Evolutionary conservation across 768 basidiomycete genomes (phyloP).

Genomic region (Chiua virens): DNA sequence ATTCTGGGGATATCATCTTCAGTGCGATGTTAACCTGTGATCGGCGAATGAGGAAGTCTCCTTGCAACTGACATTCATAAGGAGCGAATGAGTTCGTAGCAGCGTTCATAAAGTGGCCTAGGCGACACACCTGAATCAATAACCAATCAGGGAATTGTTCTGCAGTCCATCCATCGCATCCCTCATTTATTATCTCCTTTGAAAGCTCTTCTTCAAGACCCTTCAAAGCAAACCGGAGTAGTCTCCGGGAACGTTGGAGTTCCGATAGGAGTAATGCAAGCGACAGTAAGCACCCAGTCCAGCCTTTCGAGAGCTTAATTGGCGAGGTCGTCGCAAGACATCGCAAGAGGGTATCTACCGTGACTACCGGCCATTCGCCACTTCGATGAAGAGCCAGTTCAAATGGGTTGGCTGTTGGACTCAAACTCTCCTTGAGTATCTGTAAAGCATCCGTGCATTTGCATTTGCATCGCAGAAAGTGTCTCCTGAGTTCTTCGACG

Average conservation of each 20-base stretch:
- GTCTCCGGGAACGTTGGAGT: slow-evolving; percentile 24
- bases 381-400: slow-evolving; percentile 12
- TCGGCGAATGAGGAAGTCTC: slow-evolving; percentile 42
- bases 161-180: neutral
- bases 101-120: too few species aligned
- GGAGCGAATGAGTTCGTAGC: too few species aligned
- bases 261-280: slow-evolving; percentile 29
- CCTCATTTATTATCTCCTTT: neutral
- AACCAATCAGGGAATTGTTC: neutral
- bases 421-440: slow-evolving; percentile 2
- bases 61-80: slow-evolving; percentile 38
- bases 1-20: slow-evolving; percentile 45
- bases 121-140: neutral
- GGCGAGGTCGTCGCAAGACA: slow-evolving; percentile 25
- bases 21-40: slow-evolving; percentile 42
- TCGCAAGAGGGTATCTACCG: slow-evolving; percentile 27
- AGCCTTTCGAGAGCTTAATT: slow-evolving; percentile 13
- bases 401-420: slow-evolving; percentile 2
- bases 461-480: too few species aligned
- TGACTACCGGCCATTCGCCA: slow-evolving; percentile 38
- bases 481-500: too few species aligned
- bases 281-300: slow-evolving; percentile 27
- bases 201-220: neutral
- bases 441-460: neutral
- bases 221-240: neutral